phyloP scores from a whole-genome alignment of 2,329 filamentous ascomycete genomes.

The Cladosporium sp. region DNA sequence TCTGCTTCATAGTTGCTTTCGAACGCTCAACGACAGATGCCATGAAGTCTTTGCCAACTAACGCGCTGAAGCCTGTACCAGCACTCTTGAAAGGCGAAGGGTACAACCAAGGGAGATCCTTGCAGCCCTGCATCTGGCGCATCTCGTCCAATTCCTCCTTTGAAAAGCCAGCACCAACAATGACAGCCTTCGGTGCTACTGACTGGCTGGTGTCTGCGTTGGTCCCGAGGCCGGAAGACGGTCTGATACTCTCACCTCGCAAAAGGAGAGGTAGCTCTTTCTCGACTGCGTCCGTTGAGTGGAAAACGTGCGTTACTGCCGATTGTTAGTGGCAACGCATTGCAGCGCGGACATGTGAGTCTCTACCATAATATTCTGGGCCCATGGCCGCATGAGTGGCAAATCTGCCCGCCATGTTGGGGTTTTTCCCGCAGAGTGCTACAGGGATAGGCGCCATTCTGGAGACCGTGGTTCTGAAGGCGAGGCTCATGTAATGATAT shows the following conservation, averaged over 20 bases:
- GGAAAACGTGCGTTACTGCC: constrained; percentile 24
- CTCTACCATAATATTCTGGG: constrained; percentile 21
- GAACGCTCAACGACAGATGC: constrained; percentile 14
- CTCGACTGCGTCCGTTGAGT: constrained; percentile 15
- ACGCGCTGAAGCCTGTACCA: constrained; percentile 12
- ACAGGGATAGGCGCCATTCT: constrained; percentile 21
- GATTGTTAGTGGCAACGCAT: background rate
- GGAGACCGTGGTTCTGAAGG: background rate
- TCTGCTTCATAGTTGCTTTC: constrained; percentile 15
- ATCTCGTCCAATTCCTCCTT: constrained; percentile 20
- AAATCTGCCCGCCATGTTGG: constrained; percentile 20
- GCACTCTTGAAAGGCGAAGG: constrained; percentile 18
- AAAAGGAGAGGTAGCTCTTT: constrained; percentile 22
- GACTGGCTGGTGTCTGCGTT: constrained; percentile 16
- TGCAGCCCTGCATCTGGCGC: constrained; percentile 15
- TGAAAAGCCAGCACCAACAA: constrained; percentile 24
- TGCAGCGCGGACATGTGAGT: background rate
- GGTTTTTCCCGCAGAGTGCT: constrained; percentile 21
- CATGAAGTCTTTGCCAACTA: constrained; percentile 17
- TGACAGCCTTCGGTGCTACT: constrained; percentile 20
- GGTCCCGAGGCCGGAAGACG: constrained; percentile 19
- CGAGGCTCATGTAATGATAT: constrained; percentile 2
- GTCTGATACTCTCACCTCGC: constrained; percentile 15
- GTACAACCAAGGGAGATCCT: constrained; percentile 19
- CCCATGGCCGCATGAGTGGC: constrained; percentile 14